Conservation (phyloP, 768 basidiomycete genomes). For the Phlegmacium glaucopus region DNA sequence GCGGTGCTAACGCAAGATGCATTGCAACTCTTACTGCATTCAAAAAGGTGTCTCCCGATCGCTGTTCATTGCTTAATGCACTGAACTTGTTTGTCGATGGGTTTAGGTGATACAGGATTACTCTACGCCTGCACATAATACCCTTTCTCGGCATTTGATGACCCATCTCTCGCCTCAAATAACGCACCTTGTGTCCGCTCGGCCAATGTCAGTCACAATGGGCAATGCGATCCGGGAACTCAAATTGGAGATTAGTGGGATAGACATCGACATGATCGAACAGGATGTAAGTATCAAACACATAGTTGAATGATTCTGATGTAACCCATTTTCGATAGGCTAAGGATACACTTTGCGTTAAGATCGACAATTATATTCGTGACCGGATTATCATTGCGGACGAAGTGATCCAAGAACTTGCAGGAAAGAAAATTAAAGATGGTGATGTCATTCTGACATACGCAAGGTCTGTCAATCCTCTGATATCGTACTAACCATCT, state of each 20-base stretch:
- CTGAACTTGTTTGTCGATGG: constrained; percentile 2
- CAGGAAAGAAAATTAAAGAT: constrained; percentile 90
- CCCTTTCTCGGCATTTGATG: constrained; percentile 88
- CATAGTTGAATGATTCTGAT: constrained; percentile 2
- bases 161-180: constrained; percentile 93
- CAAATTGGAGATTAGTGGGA: constrained; percentile 90
- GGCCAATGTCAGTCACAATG: constrained; percentile 92
- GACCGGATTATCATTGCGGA: constrained; percentile 93
- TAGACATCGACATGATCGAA: constrained; percentile 92
- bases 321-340: constrained; percentile 49
- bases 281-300: constrained; percentile 64
- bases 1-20: constrained; percentile 93
- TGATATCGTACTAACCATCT: constrained; percentile 1
- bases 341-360: constrained; percentile 75
- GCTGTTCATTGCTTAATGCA: constrained; percentile 8
- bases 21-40: constrained; percentile 90
- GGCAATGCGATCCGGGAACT: constrained; percentile 92
- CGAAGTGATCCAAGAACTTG: constrained; percentile 87
- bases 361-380: constrained; percentile 91
- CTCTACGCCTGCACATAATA: constrained; percentile 79
- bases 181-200: constrained; percentile 79
- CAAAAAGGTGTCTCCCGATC: constrained; percentile 62
- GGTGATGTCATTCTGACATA: constrained; percentile 92
- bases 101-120: constrained; percentile 87
- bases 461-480: constrained; percentile 58